Percentiles rank a stretch among this genome's conserved stretches.
Conservation (phyloP, 805 yeast genomes). For the Teunomyces gatunensis region DNA sequence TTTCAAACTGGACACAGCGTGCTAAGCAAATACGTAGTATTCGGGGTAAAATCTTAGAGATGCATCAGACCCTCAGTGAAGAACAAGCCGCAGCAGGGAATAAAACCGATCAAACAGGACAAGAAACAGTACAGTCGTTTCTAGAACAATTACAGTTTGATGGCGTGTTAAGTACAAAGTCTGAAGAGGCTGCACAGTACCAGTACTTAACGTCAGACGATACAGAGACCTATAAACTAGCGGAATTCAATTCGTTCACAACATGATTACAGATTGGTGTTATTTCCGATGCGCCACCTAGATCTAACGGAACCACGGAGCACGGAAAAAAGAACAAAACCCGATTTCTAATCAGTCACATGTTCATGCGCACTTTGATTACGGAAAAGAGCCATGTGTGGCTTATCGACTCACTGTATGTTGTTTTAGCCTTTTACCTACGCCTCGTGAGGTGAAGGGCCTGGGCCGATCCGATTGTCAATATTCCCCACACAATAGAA, state of each 20-base stretch:
- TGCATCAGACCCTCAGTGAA: conserved; percentile 26
- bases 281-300: not conserved
- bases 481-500: not conserved
- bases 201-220: conserved; percentile 7
- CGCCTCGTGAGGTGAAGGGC: not conserved
- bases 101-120: conserved; percentile 4
- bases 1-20: conserved; percentile 68
- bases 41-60: conserved; percentile 25
- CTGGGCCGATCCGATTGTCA: not conserved
- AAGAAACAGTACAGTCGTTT: conserved; percentile 3
- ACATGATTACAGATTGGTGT: conserved; percentile 9
- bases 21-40: conserved; percentile 48
- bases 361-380: not conserved
- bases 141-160: conserved; percentile 2
- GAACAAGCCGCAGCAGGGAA: conserved; percentile 16
- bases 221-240: conserved; percentile 18
- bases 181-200: conserved; percentile 4
- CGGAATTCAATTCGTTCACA: conserved; percentile 32
- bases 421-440: not conserved
- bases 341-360: conserved; percentile 1
- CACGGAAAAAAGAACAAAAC: not conserved
- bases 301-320: not conserved
- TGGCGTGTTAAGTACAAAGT: not conserved
- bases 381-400: not conserved
- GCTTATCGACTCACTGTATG: not conserved